Conservation (phyloP, 495 filamentous ascomycete genomes). For the Rhypophila decipiens region DNA sequence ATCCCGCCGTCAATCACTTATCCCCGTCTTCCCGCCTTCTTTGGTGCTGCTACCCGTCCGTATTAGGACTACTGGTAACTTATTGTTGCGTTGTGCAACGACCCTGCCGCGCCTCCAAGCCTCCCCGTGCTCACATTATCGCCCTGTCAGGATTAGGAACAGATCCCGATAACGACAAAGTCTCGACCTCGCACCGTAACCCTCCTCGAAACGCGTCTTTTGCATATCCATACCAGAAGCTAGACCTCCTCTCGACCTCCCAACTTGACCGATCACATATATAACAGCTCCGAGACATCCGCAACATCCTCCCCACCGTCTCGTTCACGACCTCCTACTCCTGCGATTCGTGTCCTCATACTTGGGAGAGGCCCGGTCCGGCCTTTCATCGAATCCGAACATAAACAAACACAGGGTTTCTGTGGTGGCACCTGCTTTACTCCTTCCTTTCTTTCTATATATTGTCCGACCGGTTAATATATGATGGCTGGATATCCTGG, state of each 20-base stretch:
- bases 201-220: background rate
- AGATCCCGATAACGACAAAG: background rate
- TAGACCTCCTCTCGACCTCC: background rate
- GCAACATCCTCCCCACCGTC: background rate
- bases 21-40: background rate
- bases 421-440: background rate
- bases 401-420: background rate
- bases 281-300: conserved; percentile 7
- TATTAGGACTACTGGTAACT: background rate
- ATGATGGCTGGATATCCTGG: conserved; percentile 36
- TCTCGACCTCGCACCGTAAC: background rate
- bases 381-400: conserved; percentile 1
- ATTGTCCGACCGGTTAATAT: background rate
- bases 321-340: background rate
- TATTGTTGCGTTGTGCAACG: background rate
- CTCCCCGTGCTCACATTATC: background rate
- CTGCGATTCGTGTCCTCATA: conserved; percentile 2
- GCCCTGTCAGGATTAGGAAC: background rate
- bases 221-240: background rate
- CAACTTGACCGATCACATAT: conserved; percentile 1
- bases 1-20: background rate
- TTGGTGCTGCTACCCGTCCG: background rate
- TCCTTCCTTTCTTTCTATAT: background rate
- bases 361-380: conserved; percentile 12
- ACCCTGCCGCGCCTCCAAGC: background rate